These are phyloP conservation scores for Lipomyces yamadae DNA, from an alignment of 805 yeast genomes.

Conservation along the genomic window DNA sequence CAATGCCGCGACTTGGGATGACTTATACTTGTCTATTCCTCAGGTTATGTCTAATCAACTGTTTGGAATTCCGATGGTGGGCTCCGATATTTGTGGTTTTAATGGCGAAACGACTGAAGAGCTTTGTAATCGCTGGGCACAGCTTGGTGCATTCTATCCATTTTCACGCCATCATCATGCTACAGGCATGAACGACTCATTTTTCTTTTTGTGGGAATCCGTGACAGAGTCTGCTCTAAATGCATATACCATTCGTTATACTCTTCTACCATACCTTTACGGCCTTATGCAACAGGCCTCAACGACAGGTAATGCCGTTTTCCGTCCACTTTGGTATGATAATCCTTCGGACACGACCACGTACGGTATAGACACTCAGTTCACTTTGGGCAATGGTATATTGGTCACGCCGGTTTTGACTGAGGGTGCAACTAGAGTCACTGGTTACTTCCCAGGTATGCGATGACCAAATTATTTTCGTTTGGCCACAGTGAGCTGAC, in stretches of 20 bases:
- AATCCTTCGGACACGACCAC: constrained; percentile 46
- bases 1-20: constrained; percentile 46
- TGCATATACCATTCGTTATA: constrained; percentile 48
- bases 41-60: constrained; percentile 62
- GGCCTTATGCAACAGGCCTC: constrained; percentile 65
- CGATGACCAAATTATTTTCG: not conserved
- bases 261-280: constrained; percentile 67
- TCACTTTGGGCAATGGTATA: constrained; percentile 65
- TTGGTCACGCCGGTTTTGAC: constrained; percentile 56
- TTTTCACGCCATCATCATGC: constrained; percentile 39
- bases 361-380: constrained; percentile 69
- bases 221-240: constrained; percentile 40
- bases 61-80: constrained; percentile 6
- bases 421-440: constrained; percentile 37
- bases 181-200: constrained; percentile 42
- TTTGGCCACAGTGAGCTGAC: too few relatives aligned
- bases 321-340: constrained; percentile 56
- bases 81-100: constrained; percentile 20
- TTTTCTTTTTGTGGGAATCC: constrained; percentile 45
- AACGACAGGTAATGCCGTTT: constrained; percentile 59
- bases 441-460: constrained; percentile 51
- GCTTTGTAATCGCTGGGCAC: constrained; percentile 35
- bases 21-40: constrained; percentile 66
- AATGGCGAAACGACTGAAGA: constrained; percentile 38
- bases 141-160: constrained; percentile 40